phyloP scores from a whole-genome alignment of 2,329 filamentous ascomycete species.

The Graphium sp. region DNA sequence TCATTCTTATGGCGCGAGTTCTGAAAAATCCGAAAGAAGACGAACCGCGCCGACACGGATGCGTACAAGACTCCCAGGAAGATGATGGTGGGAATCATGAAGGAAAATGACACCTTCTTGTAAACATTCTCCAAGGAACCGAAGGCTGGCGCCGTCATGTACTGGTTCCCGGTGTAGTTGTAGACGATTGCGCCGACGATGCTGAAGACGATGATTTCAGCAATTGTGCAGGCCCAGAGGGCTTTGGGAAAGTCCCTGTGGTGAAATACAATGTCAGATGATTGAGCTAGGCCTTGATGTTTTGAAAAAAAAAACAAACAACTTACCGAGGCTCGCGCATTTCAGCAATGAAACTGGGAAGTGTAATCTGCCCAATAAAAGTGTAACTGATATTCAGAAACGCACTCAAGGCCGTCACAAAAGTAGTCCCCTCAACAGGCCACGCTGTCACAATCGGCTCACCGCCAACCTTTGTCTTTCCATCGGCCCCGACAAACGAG shows the following conservation, averaged over 20 bases:
- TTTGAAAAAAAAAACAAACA: not conserved
- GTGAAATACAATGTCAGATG: not conserved
- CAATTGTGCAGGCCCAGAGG: slow-evolving; percentile 77
- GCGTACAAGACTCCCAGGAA: slow-evolving; percentile 86
- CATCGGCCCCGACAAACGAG: no score
- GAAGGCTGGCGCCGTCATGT: slow-evolving; percentile 77
- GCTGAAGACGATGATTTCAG: slow-evolving; percentile 73
- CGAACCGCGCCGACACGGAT: slow-evolving; percentile 73
- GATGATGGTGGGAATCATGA: slow-evolving; percentile 90
- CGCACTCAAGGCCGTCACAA: slow-evolving; percentile 67
- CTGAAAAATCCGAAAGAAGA: slow-evolving; percentile 81
- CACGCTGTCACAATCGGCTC: slow-evolving; percentile 52
- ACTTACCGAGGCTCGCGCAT: slow-evolving; percentile 50
- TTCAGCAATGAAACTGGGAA: slow-evolving; percentile 89
- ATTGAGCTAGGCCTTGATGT: not conserved
- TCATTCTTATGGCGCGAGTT: slow-evolving; percentile 63
- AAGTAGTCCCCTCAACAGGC: slow-evolving; percentile 55
- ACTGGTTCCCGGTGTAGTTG: slow-evolving; percentile 76
- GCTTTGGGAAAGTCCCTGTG: slow-evolving; percentile 76
- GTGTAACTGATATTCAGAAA: slow-evolving; percentile 95
- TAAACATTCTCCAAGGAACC: slow-evolving; percentile 64
- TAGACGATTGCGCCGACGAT: slow-evolving; percentile 70
- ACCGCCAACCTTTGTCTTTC: slow-evolving; percentile 30
- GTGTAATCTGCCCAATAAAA: slow-evolving; percentile 87
- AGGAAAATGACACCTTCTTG: slow-evolving; percentile 81